Evolutionary conservation across 805 yeast genomes (phyloP).

Genomic region (Candida qinlingensis): DNA sequence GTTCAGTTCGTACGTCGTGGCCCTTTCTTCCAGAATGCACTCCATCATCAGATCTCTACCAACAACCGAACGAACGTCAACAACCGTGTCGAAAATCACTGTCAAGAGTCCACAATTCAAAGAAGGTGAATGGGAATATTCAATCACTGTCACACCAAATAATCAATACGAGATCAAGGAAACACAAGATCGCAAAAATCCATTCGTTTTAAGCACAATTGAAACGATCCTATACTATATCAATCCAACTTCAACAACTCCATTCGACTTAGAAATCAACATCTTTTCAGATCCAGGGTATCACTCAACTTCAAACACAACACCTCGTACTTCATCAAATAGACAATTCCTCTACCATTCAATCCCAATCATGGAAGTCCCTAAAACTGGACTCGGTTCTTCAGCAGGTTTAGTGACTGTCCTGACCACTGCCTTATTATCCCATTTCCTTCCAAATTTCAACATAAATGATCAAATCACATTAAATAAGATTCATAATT

Average conservation of each 20-base stretch:
- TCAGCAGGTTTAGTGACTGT: conserved; percentile 91
- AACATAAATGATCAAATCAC: conserved; percentile 24
- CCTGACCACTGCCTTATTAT: conserved; percentile 61
- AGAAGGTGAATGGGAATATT: conserved; percentile 65
- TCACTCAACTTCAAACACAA: conserved; percentile 65
- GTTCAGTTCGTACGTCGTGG: conserved; percentile 76
- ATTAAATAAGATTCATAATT: conserved; percentile 57
- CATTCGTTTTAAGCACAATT: conserved; percentile 68
- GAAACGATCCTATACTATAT: conserved; percentile 50
- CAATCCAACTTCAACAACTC: conserved; percentile 11
- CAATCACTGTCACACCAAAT: conserved; percentile 11
- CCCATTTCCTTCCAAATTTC: conserved; percentile 36
- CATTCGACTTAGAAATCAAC: conserved; percentile 37
- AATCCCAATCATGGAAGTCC: conserved; percentile 57
- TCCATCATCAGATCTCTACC: conserved; percentile 40
- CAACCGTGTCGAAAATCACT: conserved; percentile 25
- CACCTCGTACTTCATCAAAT: conserved; percentile 27
- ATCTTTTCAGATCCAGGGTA: conserved; percentile 85
- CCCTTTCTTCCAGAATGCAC: conserved; percentile 86
- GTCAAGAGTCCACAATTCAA: conserved; percentile 75
- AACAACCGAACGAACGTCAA: not conserved
- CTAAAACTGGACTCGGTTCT: conserved; percentile 94
- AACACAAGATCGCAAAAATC: conserved; percentile 43
- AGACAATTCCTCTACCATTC: conserved; percentile 56
- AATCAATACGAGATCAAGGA: conserved; percentile 22